Percentiles rank a stretch among this genome's conserved stretches.
phyloP scores from a whole-genome alignment of 805 yeast species.

The Pichia scutulata region DNA sequence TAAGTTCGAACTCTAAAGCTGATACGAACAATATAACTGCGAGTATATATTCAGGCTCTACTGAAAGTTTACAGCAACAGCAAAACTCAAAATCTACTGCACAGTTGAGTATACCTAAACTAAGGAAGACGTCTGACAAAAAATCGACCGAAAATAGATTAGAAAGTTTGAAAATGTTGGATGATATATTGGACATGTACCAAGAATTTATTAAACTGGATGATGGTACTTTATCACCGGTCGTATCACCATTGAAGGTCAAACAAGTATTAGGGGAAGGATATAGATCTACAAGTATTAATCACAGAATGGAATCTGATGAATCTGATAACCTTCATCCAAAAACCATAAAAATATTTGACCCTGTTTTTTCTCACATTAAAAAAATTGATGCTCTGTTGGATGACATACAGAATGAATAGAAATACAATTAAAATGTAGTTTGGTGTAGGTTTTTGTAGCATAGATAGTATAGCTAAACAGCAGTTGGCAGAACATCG shows the following conservation, averaged over 20 bases:
- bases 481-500: no score
- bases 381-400: slow-evolving; percentile 3
- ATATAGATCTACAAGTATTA: neutral
- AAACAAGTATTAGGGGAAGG: neutral
- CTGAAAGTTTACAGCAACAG: slow-evolving; percentile 4
- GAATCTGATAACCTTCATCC: neutral
- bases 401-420: slow-evolving; percentile 2
- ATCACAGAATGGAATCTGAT: neutral
- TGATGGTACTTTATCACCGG: neutral
- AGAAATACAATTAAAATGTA: neutral
- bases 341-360: slow-evolving; percentile 1
- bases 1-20: slow-evolving; percentile 1
- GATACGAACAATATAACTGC: slow-evolving; percentile 1
- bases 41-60: slow-evolving; percentile 1
- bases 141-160: slow-evolving; percentile 5
- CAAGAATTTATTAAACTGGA: slow-evolving; percentile 7
- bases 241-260: neutral
- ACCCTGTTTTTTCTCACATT: slow-evolving; percentile 5
- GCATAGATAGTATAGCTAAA: no score
- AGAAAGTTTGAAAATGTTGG: slow-evolving; percentile 29
- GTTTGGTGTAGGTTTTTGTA: neutral
- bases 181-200: slow-evolving; percentile 21
- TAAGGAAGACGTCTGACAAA: neutral
- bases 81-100: neutral
- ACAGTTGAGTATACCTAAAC: slow-evolving; percentile 2